phyloP scores from a whole-genome alignment of 2,329 filamentous ascomycete genomes.

The Monilinia vaccinii-corymbosi region DNA sequence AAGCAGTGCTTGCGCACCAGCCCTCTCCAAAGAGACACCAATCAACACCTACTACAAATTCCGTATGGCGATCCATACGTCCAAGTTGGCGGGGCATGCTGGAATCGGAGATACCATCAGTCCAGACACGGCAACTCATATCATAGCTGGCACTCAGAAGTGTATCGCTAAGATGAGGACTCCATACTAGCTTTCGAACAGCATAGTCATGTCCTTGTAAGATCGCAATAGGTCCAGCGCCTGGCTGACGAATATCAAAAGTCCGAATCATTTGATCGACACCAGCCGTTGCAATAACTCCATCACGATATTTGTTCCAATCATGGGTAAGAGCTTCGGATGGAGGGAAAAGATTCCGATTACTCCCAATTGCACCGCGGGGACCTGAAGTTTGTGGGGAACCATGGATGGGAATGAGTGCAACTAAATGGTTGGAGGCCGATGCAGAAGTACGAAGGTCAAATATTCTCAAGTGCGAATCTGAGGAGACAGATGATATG shows the following conservation, averaged over 20 bases:
- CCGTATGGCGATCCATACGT: constrained; percentile 82
- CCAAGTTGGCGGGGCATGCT: constrained; percentile 41
- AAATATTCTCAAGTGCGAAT: constrained; percentile 83
- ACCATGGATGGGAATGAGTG: constrained; percentile 77
- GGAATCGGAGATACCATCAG: constrained; percentile 47
- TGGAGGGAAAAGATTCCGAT: constrained; percentile 30
- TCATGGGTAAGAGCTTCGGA: constrained; percentile 85
- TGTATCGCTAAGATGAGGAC: constrained; percentile 83
- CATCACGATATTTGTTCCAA: constrained; percentile 96
- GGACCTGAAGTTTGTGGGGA: constrained; percentile 30
- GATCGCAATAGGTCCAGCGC: constrained; percentile 60
- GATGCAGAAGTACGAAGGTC: constrained; percentile 81
- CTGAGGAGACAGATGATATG: constrained; percentile 78
- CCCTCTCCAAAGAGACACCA: constrained; percentile 98
- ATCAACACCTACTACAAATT: constrained; percentile 93
- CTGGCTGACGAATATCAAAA: constrained; percentile 77
- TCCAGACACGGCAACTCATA: constrained; percentile 95
- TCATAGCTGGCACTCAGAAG: constrained; percentile 89
- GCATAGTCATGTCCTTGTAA: constrained; percentile 88
- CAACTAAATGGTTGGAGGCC: constrained; percentile 77
- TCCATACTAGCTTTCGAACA: constrained; percentile 79
- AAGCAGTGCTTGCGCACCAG: constrained; percentile 90
- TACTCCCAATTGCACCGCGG: constrained; percentile 16
- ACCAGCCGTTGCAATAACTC: constrained; percentile 76
- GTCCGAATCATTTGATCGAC: constrained; percentile 82